Evolutionary conservation across 768 basidiomycete genomes (phyloP).

Genomic region (Hygrocybe coccinea): DNA sequence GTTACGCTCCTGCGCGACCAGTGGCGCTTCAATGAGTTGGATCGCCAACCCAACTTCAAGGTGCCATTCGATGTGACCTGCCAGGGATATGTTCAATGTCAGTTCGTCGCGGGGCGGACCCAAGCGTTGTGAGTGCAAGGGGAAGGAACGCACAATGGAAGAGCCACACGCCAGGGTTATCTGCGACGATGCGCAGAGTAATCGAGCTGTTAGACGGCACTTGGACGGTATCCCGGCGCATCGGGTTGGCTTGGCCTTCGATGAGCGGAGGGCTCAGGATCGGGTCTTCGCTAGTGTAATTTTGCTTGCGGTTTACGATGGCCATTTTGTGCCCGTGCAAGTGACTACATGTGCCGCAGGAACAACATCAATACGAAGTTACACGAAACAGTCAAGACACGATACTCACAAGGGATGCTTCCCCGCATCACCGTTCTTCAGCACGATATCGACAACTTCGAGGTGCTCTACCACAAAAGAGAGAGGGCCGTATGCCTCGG

Average conservation of each 20-base stretch:
- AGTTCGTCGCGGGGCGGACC: background rate
- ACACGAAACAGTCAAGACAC: background rate
- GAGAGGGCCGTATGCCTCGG: slow-evolving; percentile 70
- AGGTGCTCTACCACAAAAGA: slow-evolving; percentile 71
- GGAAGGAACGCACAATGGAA: slow-evolving; percentile 61
- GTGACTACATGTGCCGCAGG: slow-evolving; percentile 50
- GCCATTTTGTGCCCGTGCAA: slow-evolving; percentile 86
- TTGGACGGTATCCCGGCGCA: slow-evolving; percentile 85
- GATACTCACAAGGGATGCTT: slow-evolving; percentile 77
- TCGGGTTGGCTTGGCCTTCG: slow-evolving; percentile 80
- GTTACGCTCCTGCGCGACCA: slow-evolving; percentile 54
- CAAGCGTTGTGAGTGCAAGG: background rate
- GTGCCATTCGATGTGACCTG: slow-evolving; percentile 87
- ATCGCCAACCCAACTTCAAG: slow-evolving; percentile 79
- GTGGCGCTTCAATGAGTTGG: slow-evolving; percentile 79
- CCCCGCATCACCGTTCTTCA: slow-evolving; percentile 67
- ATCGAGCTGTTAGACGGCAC: slow-evolving; percentile 64
- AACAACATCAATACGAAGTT: background rate
- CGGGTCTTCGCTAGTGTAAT: slow-evolving; percentile 72
- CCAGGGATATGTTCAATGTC: background rate
- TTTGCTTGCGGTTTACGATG: slow-evolving; percentile 64
- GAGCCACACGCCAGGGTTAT: slow-evolving; percentile 92
- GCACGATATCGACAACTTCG: slow-evolving; percentile 71
- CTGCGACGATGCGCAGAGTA: slow-evolving; percentile 74
- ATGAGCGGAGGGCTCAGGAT: slow-evolving; percentile 72